Base-by-base conservation (phyloP, 352 stramenopile species). In the Globisporangium solare region DNA sequence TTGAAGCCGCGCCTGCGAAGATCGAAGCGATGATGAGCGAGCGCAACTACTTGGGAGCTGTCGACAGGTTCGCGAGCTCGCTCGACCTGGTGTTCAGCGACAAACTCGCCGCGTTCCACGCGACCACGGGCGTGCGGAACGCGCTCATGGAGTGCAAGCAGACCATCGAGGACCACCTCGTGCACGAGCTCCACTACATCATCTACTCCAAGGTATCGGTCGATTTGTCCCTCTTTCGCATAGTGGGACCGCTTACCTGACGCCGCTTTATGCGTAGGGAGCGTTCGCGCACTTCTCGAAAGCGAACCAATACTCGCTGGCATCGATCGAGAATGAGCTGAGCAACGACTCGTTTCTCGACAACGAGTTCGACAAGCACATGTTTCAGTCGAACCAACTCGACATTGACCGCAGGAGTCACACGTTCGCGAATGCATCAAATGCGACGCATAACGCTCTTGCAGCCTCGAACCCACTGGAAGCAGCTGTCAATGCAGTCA, bases 71-170 rank as follows among this genome's bases (percentile, higher is more conserved):
- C 43, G 75, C 73, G 5, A 70, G 71, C 31, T 79, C 84, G n/a
- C 54, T 94, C n/a, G 79, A 90, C 42, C 63, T 94, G 37, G 81
- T 92, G 1, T 91, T 90, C 55, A 89, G 78, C 32, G 79, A 92
- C 53, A 83, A 89, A 35, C 68, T 94, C 1, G 78, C 87, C 15
- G 75, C 79, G 21, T 92, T 94, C 60, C 76, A 90, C 20, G 83
- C 81, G 12, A 89, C 86, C 50, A 88, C 79, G 13, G 72, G 72
- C 56, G 68, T 92, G 27, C 77, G 83, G 31, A 89, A 89, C 35
- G 68, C 82, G 15, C 67, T 94, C 51, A 92, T 94, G 77, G 83
- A 92, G 61, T 94, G 77, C 67, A 94, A 94, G 49, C 81, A 92
- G 67, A 68, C 73, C 2, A 91, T 94, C 42, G 79, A 92, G 64